Base-by-base conservation (phyloP, 2,329 filamentous ascomycete species). In the Cladosporium sp. region DNA sequence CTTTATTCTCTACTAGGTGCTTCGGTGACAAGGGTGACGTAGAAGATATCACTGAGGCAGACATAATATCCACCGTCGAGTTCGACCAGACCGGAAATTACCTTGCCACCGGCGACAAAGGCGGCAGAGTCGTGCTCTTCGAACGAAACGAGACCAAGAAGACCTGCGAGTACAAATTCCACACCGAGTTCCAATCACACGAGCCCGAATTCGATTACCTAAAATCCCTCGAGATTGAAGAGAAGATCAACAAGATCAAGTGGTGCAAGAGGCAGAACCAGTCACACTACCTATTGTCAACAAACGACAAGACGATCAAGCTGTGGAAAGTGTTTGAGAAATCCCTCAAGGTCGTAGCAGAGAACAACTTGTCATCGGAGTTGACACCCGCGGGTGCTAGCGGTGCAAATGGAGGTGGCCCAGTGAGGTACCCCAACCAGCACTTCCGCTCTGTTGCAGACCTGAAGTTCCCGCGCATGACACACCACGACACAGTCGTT, bases 161-260 rank as follows among this genome's bases (percentile, higher is more conserved):
- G 88, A 98, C 95, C 59, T 99, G 95, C 87, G 95, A 99, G 81
- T 99, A 99, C 86, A 99, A 98, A 80, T 99, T 99, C 80, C 95
- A 99, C 80, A 99, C 95, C 79, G 95, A 99, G 78, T 99, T 99
- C 75, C 95, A 99, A 83, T 99, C 95, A 74, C 95, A 99, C 83
- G 95, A 99, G 79, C 95, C 95, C 69, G 95, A 99, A 81, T 99
- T 99, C 80, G 95, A 99, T 80, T 99, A 99, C 79, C 88, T 99
- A 71, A 99, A 99, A 82, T 99, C 95, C 36, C 86, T 99, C 73
- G 95, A 99, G 81, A 99, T 99, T 76, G 95, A 99, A 85, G 95
- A 99, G 82, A 99, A 99, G 84, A 99, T 99, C 86, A 99, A 99
- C 86, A 99, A 99, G 85, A 99, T 99, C 83, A 99, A 98, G 81